Conservation (phyloP, 2,329 filamentous ascomycete species). For the Fusarium mangiferae region DNA sequence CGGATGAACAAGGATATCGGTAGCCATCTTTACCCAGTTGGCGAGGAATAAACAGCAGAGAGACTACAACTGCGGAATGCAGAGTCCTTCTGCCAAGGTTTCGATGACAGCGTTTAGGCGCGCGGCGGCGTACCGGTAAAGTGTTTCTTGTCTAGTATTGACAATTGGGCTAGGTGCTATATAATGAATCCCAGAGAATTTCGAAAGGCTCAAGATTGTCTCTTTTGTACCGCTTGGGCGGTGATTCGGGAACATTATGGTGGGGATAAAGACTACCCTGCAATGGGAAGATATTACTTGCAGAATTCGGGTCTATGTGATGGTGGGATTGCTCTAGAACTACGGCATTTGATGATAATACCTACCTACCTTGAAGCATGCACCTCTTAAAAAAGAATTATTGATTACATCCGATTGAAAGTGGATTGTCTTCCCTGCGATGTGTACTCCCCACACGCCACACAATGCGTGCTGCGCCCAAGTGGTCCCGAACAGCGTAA, state of each 20-base stretch:
- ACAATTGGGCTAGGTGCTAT: constrained; percentile 1
- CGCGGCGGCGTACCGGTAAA: constrained; percentile 44
- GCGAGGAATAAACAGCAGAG: constrained; percentile 55
- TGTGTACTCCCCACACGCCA: not conserved
- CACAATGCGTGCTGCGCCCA: not conserved
- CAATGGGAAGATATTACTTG: not conserved
- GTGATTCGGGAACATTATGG: not conserved
- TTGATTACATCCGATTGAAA: not conserved
- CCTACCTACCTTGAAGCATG: not conserved
- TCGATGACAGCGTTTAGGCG: constrained; percentile 41
- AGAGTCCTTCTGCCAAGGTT: constrained; percentile 18
- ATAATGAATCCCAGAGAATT: not conserved
- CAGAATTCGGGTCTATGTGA: not conserved
- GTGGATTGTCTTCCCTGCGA: not conserved
- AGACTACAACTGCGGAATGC: not conserved
- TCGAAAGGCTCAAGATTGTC: not conserved
- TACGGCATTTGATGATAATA: not conserved
- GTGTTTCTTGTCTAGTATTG: not conserved
- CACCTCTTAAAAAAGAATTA: not conserved
- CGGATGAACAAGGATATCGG: constrained; percentile 98
- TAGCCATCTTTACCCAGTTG: constrained; percentile 86
- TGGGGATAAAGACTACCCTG: not conserved
- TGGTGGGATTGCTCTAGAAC: not conserved
- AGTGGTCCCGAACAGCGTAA: not conserved
- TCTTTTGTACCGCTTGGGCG: not conserved